Base-by-base conservation (phyloP, 441 rosid species). In the Populus hybrid region DNA sequence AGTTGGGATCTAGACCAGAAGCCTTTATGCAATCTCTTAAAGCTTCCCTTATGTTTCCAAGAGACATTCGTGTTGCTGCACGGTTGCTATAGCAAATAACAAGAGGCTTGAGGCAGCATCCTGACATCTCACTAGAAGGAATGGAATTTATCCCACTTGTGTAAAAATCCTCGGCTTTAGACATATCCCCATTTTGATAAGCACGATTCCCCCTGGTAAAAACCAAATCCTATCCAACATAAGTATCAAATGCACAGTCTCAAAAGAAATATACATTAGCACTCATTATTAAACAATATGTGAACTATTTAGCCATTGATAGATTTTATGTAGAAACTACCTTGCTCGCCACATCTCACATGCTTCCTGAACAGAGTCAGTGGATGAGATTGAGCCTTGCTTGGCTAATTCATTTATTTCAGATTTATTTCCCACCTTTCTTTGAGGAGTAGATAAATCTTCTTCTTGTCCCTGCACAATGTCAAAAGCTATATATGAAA, bases 21-120 rank as follows among this genome's bases (percentile, higher is more conserved):
- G 98, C 99, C 87, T 73, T 87, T 81, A 72, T 76, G 82, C 99
- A 94, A 82, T 97, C 99, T 67, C 79, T 73, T 59, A 94, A 74
- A 45, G 99, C 99, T 82, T 88, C 98, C 84, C 93, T 91, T 88
- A 94, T 79, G 84, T 89, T 92, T 80, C 99, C 98, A 84, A 91
- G 89, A 77, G 94, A 90, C 90, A 93, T 90, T 12, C 88, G 89
- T 35, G 97, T 84, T 70, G 99, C 99, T 69, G 99, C 99, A 75
- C 96, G 97, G 82, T 97, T 97, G 88, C 99, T 97, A 79, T 92
- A 88, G 83, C 99, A 97, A 81, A 97, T 83, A 95, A 91, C 90
- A 83, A 92, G 84, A 64, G 94, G 92, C 86, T 87, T 86, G 75
- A 88, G 91, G 79, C 95, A 91, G 87, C 89, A 89, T 81, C 89